phyloP scores from a whole-genome alignment of 768 basidiomycete genomes.

The Trametes sanguinea region DNA sequence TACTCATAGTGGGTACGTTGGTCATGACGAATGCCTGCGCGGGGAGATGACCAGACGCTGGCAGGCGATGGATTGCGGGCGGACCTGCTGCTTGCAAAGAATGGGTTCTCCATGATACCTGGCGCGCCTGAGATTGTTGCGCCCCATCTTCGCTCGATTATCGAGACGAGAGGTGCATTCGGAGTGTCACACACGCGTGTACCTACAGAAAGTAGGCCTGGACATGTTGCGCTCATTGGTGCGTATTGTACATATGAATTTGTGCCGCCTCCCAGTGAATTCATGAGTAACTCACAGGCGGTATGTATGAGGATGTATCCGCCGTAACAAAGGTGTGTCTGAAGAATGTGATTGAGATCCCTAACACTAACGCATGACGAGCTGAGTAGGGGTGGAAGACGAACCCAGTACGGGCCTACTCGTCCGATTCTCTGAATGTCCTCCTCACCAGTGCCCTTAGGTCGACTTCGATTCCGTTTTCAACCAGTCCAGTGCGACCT shows the following conservation, averaged over 20 bases:
- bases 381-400: conserved; percentile 75
- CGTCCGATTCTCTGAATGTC: not conserved
- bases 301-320: conserved; percentile 91
- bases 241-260: conserved; percentile 8
- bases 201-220: conserved; percentile 86
- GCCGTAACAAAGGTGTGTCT: conserved; percentile 71
- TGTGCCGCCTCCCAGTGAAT: not conserved
- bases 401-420: conserved; percentile 59
- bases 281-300: conserved; percentile 42
- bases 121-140: conserved; percentile 62
- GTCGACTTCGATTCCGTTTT: conserved; percentile 88
- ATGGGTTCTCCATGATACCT: conserved; percentile 58
- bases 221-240: conserved; percentile 89
- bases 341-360: not conserved
- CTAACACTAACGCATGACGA: not conserved
- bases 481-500: conserved; percentile 77
- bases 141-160: conserved; percentile 71
- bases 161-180: conserved; percentile 68
- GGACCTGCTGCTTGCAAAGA: conserved; percentile 69
- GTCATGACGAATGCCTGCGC: not conserved
- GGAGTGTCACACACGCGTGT: conserved; percentile 86
- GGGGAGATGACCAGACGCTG: conserved; percentile 1
- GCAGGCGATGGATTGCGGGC: conserved; percentile 83
- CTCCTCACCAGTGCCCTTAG: conserved; percentile 22
- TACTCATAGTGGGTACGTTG: conserved; percentile 72